Conservation (phyloP, 805 yeast species). For the Yamadazyma akitaensis region DNA sequence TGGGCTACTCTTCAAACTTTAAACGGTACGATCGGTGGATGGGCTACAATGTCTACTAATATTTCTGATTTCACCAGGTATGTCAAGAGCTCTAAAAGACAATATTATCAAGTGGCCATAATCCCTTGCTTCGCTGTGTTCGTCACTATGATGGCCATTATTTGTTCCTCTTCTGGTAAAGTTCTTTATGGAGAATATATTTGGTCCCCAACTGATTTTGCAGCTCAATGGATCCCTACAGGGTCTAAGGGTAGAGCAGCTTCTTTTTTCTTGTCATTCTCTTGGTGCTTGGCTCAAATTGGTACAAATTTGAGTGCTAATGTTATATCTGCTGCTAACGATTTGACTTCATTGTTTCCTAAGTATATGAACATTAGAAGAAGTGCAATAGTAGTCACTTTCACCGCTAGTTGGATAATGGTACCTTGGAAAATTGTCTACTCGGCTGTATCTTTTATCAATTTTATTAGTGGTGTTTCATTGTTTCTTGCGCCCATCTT, state of each 20-base stretch:
- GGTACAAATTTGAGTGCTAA: slow-evolving; percentile 16
- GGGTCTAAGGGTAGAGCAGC: slow-evolving; percentile 18
- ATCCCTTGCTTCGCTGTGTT: slow-evolving; percentile 10
- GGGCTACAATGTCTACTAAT: slow-evolving; percentile 36
- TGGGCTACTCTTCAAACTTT: slow-evolving; percentile 24
- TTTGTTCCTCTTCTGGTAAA: slow-evolving; percentile 35
- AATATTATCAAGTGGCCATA: slow-evolving; percentile 21
- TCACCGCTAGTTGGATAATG: slow-evolving; percentile 12
- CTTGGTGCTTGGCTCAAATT: slow-evolving; percentile 14
- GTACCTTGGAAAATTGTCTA: slow-evolving; percentile 17
- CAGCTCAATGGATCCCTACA: slow-evolving; percentile 27
- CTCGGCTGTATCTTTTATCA: slow-evolving; percentile 12
- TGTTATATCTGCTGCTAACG: slow-evolving; percentile 15
- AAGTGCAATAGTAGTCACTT: slow-evolving; percentile 11
- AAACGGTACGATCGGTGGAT: slow-evolving; percentile 30
- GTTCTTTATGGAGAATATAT: slow-evolving; percentile 38
- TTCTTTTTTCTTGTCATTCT: slow-evolving; percentile 14
- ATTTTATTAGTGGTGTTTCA: slow-evolving; percentile 16
- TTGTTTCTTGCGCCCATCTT: slow-evolving; percentile 15
- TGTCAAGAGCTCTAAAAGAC: slow-evolving; percentile 27
- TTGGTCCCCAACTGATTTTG: slow-evolving; percentile 44
- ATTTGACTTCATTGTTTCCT: slow-evolving; percentile 13
- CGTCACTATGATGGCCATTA: slow-evolving; percentile 22
- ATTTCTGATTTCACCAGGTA: slow-evolving; percentile 39
- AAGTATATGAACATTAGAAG: slow-evolving; percentile 12